A percentile compares a stretch with the other conserved stretches of the same genome.
Evolutionary conservation across 1,284 basidiomycete species (phyloP).

Genomic region (Melampsora larici-populina): DNA sequence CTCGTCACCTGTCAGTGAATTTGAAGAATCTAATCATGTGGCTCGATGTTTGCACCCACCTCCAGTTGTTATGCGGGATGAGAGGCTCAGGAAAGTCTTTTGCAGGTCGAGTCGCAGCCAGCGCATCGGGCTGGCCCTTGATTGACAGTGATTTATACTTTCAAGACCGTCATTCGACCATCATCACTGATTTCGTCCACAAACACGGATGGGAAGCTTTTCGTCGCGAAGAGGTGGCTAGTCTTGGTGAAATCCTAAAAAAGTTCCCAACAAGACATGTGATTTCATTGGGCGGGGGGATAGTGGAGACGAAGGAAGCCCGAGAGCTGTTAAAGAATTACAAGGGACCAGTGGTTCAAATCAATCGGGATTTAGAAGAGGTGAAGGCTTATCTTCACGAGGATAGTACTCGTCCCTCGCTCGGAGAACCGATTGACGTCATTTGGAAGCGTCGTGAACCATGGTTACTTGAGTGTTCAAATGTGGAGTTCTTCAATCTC

Average conservation of each 20-base stretch:
- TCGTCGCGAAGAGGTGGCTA: constrained; percentile 58
- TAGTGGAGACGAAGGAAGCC: constrained; percentile 79
- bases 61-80: constrained; percentile 79
- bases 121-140: constrained; percentile 70
- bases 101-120: constrained; percentile 74
- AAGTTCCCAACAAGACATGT: constrained; percentile 62
- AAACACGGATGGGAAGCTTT: constrained; percentile 74
- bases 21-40: constrained; percentile 63
- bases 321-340: constrained; percentile 70
- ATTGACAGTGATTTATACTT: constrained; percentile 85
- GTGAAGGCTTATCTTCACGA: constrained; percentile 73
- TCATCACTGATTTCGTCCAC: constrained; percentile 73
- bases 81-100: constrained; percentile 93
- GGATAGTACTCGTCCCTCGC: constrained; percentile 68
- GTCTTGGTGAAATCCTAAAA: constrained; percentile 53
- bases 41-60: neutral
- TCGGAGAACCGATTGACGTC: constrained; percentile 71
- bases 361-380: constrained; percentile 67
- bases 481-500: constrained; percentile 78
- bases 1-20: constrained; percentile 9
- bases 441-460: constrained; percentile 79
- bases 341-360: constrained; percentile 63
- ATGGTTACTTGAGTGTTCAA: constrained; percentile 82
- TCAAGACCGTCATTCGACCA: constrained; percentile 63
- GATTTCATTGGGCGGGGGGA: constrained; percentile 89